Evolutionary conservation across 176 grass and related monocot genomes (phyloP).

Genomic region (Oropetium thomaeum): DNA sequence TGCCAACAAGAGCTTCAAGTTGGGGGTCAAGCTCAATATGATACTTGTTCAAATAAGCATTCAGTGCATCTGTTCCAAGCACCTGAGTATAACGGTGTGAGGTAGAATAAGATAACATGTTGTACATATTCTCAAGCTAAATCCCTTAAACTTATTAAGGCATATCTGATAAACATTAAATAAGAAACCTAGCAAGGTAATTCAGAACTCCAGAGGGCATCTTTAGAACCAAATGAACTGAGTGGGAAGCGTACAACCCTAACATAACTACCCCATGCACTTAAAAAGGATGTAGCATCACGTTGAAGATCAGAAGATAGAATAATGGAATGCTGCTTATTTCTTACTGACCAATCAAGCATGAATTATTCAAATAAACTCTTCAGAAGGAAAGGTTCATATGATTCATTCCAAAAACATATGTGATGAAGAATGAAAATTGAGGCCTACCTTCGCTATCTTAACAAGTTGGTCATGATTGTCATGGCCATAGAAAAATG

Average conservation of each 20-base stretch:
- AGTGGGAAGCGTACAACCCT: not conserved
- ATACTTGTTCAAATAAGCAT: conserved; percentile 94
- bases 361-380: not conserved
- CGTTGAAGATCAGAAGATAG: not conserved
- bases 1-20: conserved; percentile 96
- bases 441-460: conserved; percentile 73
- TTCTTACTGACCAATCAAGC: not conserved
- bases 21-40: conserved; percentile 87
- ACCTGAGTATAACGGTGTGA: conserved; percentile 57
- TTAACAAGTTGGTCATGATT: conserved; percentile 98
- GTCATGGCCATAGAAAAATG: conserved; percentile 98
- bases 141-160: not conserved
- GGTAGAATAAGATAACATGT: conserved; percentile 7
- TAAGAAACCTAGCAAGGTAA: not conserved
- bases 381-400: not conserved
- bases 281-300: not conserved
- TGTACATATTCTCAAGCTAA: not conserved
- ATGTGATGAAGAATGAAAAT: not conserved
- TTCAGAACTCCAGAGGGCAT: conserved; percentile 1
- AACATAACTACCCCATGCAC: not conserved
- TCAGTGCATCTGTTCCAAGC: conserved; percentile 80
- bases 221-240: not conserved
- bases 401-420: not conserved
- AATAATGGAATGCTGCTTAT: not conserved
- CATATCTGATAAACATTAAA: not conserved